phyloP scores from a whole-genome alignment of 495 filamentous ascomycete species.

The Trichoderma gamsii region DNA sequence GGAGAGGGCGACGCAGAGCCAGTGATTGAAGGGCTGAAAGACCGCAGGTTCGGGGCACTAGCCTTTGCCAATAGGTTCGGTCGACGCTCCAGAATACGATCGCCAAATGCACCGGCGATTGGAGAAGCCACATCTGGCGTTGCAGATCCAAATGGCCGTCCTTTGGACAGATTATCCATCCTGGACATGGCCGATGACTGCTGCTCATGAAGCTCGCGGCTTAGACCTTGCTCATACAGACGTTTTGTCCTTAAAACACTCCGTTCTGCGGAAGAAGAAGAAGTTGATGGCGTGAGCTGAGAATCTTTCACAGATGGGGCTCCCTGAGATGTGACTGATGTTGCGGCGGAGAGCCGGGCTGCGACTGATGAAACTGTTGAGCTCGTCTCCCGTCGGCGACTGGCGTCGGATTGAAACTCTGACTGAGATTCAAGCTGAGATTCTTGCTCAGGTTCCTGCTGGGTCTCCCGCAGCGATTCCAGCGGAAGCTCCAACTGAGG shows the following conservation, averaged over 20 bases:
- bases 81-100: conserved; percentile 31
- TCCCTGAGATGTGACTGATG: conserved; percentile 76
- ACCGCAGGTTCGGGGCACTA: conserved; percentile 45
- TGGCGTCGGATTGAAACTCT: conserved; percentile 22
- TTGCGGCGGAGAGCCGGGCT: conserved; percentile 78
- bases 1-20: conserved; percentile 16
- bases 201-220: conserved; percentile 73
- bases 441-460: neutral
- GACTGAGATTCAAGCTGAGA: neutral
- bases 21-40: conserved; percentile 33
- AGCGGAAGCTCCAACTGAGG: conserved; percentile 18
- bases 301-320: conserved; percentile 44
- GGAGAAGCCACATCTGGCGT: conserved; percentile 42
- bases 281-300: conserved; percentile 32
- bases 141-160: conserved; percentile 45
- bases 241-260: conserved; percentile 60
- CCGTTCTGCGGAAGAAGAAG: conserved; percentile 39
- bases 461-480: neutral
- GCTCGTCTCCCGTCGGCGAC: conserved; percentile 57
- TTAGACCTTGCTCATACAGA: conserved; percentile 80
- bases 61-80: conserved; percentile 32
- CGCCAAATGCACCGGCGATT: conserved; percentile 27
- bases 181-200: conserved; percentile 70
- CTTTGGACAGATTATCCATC: conserved; percentile 64
- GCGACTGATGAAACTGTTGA: conserved; percentile 80